Percentiles rank a stretch among this genome's conserved stretches.
Evolutionary conservation across 768 basidiomycete species (phyloP).

Genomic region (Trametes cingulata): DNA sequence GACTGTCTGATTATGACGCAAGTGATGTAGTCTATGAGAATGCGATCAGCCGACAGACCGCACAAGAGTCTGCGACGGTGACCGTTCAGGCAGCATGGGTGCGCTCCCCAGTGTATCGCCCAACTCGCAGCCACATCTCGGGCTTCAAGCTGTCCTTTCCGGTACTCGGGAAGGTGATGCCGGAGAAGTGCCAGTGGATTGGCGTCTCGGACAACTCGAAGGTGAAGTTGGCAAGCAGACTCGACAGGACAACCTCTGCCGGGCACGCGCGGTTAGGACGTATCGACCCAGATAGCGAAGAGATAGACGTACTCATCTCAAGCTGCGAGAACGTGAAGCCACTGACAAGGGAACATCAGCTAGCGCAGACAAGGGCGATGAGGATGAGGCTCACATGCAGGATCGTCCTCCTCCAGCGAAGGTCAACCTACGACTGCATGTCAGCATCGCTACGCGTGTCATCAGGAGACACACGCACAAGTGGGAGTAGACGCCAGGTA

Average conservation of each 20-base stretch:
- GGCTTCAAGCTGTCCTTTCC: slow-evolving; percentile 20
- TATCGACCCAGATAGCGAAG: not conserved
- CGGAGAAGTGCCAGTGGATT: slow-evolving; percentile 22
- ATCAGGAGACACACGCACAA: slow-evolving; percentile 6
- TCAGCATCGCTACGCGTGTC: not conserved
- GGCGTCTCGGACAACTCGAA: slow-evolving; percentile 19
- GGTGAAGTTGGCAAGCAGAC: slow-evolving; percentile 19
- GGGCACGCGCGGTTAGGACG: not conserved
- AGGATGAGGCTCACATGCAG: slow-evolving; percentile 8
- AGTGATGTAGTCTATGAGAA: no score
- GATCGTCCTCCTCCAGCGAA: slow-evolving; percentile 13
- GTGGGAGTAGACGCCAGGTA: slow-evolving; percentile 21
- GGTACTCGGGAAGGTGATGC: slow-evolving; percentile 18
- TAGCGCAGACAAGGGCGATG: no score
- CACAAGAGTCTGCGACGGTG: no score
- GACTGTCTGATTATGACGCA: no score
- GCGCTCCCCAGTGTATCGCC: not conserved
- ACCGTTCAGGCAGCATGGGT: no score
- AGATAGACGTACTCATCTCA: slow-evolving; percentile 21
- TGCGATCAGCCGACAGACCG: no score
- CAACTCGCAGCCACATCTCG: slow-evolving; percentile 21
- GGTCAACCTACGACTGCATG: slow-evolving; percentile 14
- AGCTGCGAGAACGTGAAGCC: slow-evolving; percentile 19
- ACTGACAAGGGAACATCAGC: not conserved
- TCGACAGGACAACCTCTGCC: slow-evolving; percentile 20